These are phyloP conservation scores for Yamadazyma taylorii DNA, from an alignment of 1,139 yeast genomes.

Conservation along the genomic window DNA sequence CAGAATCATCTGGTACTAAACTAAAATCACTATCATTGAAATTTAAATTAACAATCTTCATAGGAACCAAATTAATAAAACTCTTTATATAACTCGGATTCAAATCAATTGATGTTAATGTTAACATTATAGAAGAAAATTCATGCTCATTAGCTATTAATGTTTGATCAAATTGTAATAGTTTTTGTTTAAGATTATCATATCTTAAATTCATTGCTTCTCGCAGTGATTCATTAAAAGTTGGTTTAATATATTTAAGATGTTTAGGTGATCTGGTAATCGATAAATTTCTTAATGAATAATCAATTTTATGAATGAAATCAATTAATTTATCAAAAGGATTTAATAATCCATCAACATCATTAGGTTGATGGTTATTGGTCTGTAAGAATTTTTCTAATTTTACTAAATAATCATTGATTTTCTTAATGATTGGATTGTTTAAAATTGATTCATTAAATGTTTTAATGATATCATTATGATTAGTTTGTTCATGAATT, in stretches of 20 bases:
- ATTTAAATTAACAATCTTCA: constrained; percentile 12
- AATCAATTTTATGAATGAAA: constrained; percentile 18
- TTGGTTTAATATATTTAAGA: constrained; percentile 6
- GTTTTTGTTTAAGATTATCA: constrained; percentile 10
- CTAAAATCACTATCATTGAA: constrained; percentile 19
- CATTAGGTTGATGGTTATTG: constrained; percentile 4
- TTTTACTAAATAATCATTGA: constrained; percentile 13
- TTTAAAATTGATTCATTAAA: constrained; percentile 11
- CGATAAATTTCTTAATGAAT: constrained; percentile 14
- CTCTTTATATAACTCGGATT: constrained; percentile 11
- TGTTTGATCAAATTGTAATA: constrained; percentile 14
- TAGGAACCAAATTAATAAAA: constrained; percentile 18
- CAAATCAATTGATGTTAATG: constrained; percentile 13
- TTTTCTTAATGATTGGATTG: constrained; percentile 12
- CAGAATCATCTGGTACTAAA: constrained; percentile 16
- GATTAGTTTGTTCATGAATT: constrained; percentile 7
- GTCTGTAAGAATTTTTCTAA: constrained; percentile 12
- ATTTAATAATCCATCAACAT: constrained; percentile 8
- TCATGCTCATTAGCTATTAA: constrained; percentile 17
- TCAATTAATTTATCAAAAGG: constrained; percentile 17
- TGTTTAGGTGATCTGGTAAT: constrained; percentile 11
- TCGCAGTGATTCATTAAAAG: constrained; percentile 4
- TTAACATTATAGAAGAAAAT: constrained; percentile 12
- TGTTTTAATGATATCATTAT: constrained; percentile 8
- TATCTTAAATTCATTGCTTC: constrained; percentile 5